Evolutionary conservation across 345 rosid species (phyloP).

Genomic region (Salix caprea): DNA sequence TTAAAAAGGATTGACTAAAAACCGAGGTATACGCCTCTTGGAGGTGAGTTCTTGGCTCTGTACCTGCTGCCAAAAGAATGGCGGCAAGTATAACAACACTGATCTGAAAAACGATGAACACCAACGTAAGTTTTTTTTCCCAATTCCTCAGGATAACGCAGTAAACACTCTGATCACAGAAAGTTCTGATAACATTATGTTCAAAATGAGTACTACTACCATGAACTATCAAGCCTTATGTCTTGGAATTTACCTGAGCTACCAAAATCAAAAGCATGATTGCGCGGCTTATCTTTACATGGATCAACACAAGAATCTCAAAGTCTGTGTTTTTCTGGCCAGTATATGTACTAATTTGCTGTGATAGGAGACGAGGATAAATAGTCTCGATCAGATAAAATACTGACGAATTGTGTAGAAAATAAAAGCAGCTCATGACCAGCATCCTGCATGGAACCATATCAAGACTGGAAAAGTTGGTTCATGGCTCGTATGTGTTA

Average conservation of each 20-base stretch:
- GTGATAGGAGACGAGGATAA: slow-evolving; percentile 3
- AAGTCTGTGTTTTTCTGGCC: slow-evolving; percentile 16
- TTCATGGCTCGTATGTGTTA: not conserved
- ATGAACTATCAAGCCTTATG: not conserved
- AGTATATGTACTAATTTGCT: slow-evolving; percentile 31
- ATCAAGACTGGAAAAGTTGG: not conserved
- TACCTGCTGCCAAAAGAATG: slow-evolving; percentile 30
- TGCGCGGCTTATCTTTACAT: slow-evolving; percentile 31
- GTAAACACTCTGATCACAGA: not conserved
- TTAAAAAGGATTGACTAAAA: slow-evolving; percentile 47
- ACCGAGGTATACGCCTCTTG: not conserved
- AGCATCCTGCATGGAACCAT: not conserved
- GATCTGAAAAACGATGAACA: slow-evolving; percentile 28
- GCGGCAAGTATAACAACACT: slow-evolving; percentile 24
- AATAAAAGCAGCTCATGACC: not conserved
- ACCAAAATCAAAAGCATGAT: slow-evolving; percentile 23
- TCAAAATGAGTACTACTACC: too few species aligned
- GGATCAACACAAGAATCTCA: slow-evolving; percentile 29
- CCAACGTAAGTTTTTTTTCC: not conserved
- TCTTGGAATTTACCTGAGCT: slow-evolving; percentile 39
- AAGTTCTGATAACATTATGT: not conserved
- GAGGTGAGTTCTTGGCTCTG: slow-evolving; percentile 14
- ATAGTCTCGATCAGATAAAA: not conserved
- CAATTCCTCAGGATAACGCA: not conserved
- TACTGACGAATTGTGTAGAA: not conserved